phyloP scores from a whole-genome alignment of 139 green algal genomes.

The Ulvella scutata region DNA sequence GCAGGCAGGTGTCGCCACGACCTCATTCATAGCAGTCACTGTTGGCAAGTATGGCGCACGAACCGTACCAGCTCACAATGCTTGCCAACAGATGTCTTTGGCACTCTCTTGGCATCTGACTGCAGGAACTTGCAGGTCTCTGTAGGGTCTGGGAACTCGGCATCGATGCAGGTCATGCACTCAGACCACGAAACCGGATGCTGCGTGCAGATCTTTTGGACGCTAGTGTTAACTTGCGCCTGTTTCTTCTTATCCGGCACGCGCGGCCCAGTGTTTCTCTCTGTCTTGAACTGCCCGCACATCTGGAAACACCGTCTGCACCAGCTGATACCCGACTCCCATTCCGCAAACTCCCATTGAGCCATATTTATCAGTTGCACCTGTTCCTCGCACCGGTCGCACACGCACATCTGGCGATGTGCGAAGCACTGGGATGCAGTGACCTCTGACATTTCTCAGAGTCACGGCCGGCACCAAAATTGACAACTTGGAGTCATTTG shows the following conservation, averaged over 20 bases:
- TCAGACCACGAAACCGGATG: background rate
- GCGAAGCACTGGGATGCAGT: too few species aligned
- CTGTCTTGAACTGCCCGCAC: background rate
- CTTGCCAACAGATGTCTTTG: background rate
- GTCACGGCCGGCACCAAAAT: too few species aligned
- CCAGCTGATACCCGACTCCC: background rate
- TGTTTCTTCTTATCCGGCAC: background rate
- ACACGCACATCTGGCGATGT: background rate
- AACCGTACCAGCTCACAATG: background rate
- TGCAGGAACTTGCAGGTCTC: slow-evolving; percentile 3
- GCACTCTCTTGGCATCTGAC: background rate
- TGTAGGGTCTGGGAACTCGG: background rate
- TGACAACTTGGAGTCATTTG: too few species aligned
- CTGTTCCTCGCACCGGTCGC: background rate
- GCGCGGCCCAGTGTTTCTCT: background rate
- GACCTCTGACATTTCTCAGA: too few species aligned
- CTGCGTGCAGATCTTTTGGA: background rate
- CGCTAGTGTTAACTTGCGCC: background rate
- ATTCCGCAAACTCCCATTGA: background rate
- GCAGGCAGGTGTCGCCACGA: too few species aligned
- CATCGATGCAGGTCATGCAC: background rate
- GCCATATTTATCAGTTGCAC: slow-evolving; percentile 2
- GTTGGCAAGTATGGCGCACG: too few species aligned
- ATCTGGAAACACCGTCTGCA: background rate
- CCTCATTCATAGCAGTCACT: too few species aligned